phyloP scores from a whole-genome alignment of 768 basidiomycete genomes.

The Omphalotus guepiniiformis region DNA sequence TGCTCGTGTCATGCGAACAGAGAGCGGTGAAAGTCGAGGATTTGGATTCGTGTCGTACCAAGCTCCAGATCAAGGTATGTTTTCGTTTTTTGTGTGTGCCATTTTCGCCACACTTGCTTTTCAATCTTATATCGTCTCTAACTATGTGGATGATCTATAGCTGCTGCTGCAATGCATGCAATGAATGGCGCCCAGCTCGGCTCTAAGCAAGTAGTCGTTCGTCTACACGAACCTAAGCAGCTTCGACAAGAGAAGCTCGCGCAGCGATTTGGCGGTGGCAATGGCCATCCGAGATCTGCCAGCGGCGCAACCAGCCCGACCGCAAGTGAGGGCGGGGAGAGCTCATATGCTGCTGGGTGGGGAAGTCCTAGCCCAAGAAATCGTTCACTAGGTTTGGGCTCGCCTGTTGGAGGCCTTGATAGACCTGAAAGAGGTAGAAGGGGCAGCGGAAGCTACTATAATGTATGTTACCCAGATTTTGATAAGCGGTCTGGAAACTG shows the following conservation, averaged over 20 bases:
- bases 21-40: conserved; percentile 73
- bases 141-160: conserved; percentile 41
- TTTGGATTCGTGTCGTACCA: conserved; percentile 92
- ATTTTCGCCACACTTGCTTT: not conserved
- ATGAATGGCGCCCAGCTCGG: conserved; percentile 80
- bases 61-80: conserved; percentile 72
- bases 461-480: conserved; percentile 42
- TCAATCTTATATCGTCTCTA: not conserved
- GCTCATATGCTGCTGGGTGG: conserved; percentile 62
- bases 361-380: conserved; percentile 62
- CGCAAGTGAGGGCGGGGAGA: conserved; percentile 77
- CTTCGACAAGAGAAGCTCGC: conserved; percentile 87
- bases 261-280: conserved; percentile 69
- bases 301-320: conserved; percentile 87
- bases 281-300: conserved; percentile 74
- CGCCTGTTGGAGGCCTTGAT: conserved; percentile 53
- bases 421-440: conserved; percentile 64
- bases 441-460: conserved; percentile 85
- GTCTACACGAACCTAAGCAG: conserved; percentile 88
- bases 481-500: conserved; percentile 9
- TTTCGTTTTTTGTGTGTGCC: not conserved
- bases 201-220: conserved; percentile 75
- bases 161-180: conserved; percentile 63
- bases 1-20: conserved; percentile 91
- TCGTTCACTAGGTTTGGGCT: conserved; percentile 41